Conservation (phyloP, 2,329 filamentous ascomycete genomes). For the Fusarium cyanostomum region DNA sequence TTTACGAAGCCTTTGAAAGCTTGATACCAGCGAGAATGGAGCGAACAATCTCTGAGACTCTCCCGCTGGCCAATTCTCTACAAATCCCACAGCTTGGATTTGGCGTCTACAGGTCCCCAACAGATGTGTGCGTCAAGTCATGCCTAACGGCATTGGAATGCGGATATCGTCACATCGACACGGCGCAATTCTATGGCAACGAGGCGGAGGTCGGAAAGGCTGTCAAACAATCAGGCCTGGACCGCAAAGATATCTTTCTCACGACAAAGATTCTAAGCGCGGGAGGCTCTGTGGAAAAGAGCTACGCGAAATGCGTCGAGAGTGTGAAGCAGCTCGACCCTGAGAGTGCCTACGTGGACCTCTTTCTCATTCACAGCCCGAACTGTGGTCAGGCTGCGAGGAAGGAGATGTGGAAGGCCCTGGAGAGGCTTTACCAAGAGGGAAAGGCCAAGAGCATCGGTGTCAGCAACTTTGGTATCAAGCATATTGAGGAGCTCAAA, state of each 20-base stretch:
- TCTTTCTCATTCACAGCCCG: constrained; percentile 75
- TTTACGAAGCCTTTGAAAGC: background rate
- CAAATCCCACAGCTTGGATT: constrained; percentile 73
- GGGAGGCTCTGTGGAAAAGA: constrained; percentile 62
- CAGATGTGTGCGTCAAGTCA: constrained; percentile 63
- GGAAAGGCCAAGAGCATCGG: constrained; percentile 72
- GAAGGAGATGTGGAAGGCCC: constrained; percentile 71
- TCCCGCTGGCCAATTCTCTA: constrained; percentile 37
- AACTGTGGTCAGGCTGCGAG: constrained; percentile 62
- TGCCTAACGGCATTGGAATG: constrained; percentile 62
- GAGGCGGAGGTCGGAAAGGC: constrained; percentile 60
- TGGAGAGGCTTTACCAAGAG: constrained; percentile 68
- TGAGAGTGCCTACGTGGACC: constrained; percentile 69
- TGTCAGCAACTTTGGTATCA: constrained; percentile 75
- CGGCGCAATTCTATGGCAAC: constrained; percentile 46
- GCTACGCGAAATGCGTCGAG: constrained; percentile 66
- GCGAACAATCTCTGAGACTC: constrained; percentile 25
- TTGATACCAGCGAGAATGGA: background rate
- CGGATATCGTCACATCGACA: constrained; percentile 68
- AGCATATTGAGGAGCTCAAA: constrained; percentile 74
- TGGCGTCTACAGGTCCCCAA: constrained; percentile 71
- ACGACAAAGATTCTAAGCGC: constrained; percentile 62
- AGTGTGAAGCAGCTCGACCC: constrained; percentile 69
- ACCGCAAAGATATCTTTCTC: constrained; percentile 59
- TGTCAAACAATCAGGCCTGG: constrained; percentile 55